phyloP scores from a whole-genome alignment of 1,284 basidiomycete species.

The Earliella scabrosa region DNA sequence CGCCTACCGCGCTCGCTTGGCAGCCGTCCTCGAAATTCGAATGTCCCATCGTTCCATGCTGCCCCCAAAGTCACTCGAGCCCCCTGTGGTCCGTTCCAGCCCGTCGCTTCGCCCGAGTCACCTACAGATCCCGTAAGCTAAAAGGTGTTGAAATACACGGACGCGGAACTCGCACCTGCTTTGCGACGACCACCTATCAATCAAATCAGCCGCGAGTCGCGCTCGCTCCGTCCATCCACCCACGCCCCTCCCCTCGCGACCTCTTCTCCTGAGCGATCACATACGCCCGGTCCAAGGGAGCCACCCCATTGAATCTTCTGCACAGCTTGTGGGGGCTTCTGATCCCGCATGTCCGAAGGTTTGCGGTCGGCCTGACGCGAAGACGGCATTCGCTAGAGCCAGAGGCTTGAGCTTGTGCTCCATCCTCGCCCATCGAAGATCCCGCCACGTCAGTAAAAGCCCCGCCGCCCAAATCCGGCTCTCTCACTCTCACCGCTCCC shows the following conservation, averaged over 20 bases:
- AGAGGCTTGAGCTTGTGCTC: slow-evolving; percentile 1
- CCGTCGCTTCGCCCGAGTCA: neutral
- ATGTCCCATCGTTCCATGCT: too few species aligned
- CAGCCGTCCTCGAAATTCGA: neutral
- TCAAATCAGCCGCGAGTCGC: neutral
- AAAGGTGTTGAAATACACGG: too few species aligned
- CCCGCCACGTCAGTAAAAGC: slow-evolving; percentile 2
- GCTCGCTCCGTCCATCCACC: neutral
- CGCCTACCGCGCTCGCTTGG: neutral
- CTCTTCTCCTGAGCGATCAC: too few species aligned
- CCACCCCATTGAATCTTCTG: slow-evolving; percentile 14
- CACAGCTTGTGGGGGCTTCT: slow-evolving; percentile 25
- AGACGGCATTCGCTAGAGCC: slow-evolving; percentile 1
- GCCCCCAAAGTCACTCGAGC: neutral
- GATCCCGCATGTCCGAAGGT: slow-evolving; percentile 16
- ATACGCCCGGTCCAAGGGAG: slow-evolving; percentile 15
- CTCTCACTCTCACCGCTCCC: slow-evolving; percentile 1
- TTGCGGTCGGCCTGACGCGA: neutral
- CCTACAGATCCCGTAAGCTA: neutral
- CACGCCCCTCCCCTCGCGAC: slow-evolving; percentile 5
- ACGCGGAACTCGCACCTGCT: too few species aligned
- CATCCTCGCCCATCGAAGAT: slow-evolving; percentile 13
- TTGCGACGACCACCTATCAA: neutral
- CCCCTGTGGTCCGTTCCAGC: slow-evolving; percentile 5
- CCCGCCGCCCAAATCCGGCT: neutral